Conservation (phyloP, 257 asterid genomes). For the Nicotiana tomentosiformis region DNA sequence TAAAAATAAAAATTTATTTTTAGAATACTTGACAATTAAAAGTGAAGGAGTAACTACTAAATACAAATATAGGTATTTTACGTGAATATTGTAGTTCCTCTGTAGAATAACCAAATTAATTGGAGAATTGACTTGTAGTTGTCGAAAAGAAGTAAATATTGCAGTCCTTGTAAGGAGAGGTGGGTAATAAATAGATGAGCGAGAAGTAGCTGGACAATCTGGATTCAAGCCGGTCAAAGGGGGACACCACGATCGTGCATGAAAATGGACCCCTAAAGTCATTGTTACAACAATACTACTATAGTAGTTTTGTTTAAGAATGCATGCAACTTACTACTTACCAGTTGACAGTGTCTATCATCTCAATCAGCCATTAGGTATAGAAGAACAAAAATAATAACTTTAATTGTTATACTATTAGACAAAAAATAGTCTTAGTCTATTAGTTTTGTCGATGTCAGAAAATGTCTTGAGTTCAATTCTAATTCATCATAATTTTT, state of each 20-base stretch:
- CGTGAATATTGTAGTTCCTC: not conserved
- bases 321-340: not conserved
- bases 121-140: slow-evolving; percentile 12
- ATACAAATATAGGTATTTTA: not conserved
- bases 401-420: too few relatives aligned
- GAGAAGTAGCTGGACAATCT: slow-evolving; percentile 22
- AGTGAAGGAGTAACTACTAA: too few relatives aligned
- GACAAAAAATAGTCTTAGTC: too few relatives aligned
- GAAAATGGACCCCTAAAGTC: not conserved
- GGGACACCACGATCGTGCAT: not conserved
- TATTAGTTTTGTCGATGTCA: too few relatives aligned
- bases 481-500: too few relatives aligned
- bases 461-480: too few relatives aligned
- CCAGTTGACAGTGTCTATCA: not conserved
- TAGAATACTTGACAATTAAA: too few relatives aligned
- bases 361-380: not conserved
- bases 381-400: too few relatives aligned
- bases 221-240: slow-evolving; percentile 27
- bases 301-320: not conserved
- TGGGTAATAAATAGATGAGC: not conserved
- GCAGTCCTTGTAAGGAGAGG: slow-evolving; percentile 16
- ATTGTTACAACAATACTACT: too few relatives aligned
- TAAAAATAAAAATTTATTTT: too few relatives aligned
- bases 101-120: slow-evolving; percentile 9
- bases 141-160: slow-evolving; percentile 19